Evolutionary conservation across 768 basidiomycete genomes (phyloP).

Genomic region (Trametes elegans): DNA sequence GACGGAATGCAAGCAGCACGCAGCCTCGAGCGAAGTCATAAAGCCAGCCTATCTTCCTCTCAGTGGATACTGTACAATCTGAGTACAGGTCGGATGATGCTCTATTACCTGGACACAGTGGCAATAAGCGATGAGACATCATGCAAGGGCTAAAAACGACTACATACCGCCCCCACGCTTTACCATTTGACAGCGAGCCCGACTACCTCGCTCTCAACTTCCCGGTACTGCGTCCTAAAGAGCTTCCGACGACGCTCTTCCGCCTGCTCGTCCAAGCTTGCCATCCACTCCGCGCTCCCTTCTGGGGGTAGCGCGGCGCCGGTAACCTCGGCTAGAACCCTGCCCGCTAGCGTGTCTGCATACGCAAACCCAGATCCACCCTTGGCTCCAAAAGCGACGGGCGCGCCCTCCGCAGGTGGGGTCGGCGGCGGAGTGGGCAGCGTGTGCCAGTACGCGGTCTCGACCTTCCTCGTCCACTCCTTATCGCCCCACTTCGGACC

Average conservation of each 20-base stretch:
- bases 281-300: conserved; percentile 31
- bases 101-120: no score
- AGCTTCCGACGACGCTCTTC: conserved; percentile 43
- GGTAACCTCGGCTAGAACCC: conserved; percentile 30
- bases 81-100: no score
- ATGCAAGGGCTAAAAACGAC: not conserved
- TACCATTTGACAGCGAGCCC: conserved; percentile 40
- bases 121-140: not conserved
- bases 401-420: conserved; percentile 23
- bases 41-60: no score
- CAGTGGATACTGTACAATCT: no score
- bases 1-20: no score
- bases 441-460: conserved; percentile 76
- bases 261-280: conserved; percentile 40
- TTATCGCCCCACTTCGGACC: conserved; percentile 78
- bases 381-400: not conserved
- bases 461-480: conserved; percentile 80
- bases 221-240: conserved; percentile 79
- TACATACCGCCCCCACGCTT: not conserved
- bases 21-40: no score
- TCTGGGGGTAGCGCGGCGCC: not conserved
- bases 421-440: conserved; percentile 47
- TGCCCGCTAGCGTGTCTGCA: conserved; percentile 39
- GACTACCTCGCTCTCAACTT: conserved; percentile 82
- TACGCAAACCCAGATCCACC: not conserved